Evolutionary conservation across 2,329 filamentous ascomycete species (phyloP), one percentile per base, ranked within the genome.

Genomic region (Trichoderma brevicompactum): DNA sequence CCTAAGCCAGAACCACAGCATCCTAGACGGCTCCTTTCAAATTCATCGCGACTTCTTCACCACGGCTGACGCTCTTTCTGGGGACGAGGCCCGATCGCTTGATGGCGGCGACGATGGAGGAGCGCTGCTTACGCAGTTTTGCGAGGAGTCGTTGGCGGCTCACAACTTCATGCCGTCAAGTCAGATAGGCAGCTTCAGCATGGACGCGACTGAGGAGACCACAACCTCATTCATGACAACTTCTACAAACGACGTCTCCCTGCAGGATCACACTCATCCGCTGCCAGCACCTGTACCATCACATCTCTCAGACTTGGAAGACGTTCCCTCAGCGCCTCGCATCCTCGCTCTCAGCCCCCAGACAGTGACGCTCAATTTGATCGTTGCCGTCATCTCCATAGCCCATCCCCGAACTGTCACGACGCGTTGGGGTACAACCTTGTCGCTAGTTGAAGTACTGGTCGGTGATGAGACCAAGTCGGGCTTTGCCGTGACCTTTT

Each of bases 401-500:
- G 83, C 89, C 0, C 83, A 87, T 43, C 83, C 90, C 1, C 87
- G 91, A 28, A 83, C 83, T 2, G 86, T 97, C 19, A 85, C 81
- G 36, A 92, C 93, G 0, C 83, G 85, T 44, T 89, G 85, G 79
- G 86, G 89, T 32, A 77, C 79, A 10, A 80, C 81, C 7, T 82
- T 89, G 59, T 85, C 90, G 6, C 82, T 96, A 3, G 80, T 94
- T 46, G 92, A 96, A 75, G 76, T 95, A 2, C 80, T 94, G 1
- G 87, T 97, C 1, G 94, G 91, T 5, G 94, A 98, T 75, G 91
- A 97, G 59, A 96, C 93, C 0, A 86, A 84, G 68, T 86, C 91
- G 0, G 91, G 90, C 2, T 96, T 97, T 77, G 87, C 84, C 34
- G 82, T 97, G 64, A 94, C 90, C 2, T 92, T 96, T 74, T 98